Evolutionary conservation across 2,329 filamentous ascomycete species (phyloP).

Genomic region (Phialemonium atrogriseum): DNA sequence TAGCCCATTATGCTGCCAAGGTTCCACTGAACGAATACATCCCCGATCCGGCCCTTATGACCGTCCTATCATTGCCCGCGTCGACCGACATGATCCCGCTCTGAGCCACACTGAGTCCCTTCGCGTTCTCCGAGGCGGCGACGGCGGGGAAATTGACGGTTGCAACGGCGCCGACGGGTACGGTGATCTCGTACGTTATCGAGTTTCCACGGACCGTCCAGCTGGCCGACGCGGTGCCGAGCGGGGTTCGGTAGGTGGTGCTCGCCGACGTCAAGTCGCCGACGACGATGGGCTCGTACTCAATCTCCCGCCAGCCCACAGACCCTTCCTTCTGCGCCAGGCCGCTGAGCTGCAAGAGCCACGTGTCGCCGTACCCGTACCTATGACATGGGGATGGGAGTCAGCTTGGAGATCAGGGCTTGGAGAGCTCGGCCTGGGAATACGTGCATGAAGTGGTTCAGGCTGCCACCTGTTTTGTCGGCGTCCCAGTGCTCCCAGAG

Average conservation of each 20-base stretch:
- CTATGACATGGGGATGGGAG: neutral
- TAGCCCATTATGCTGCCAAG: too few species aligned
- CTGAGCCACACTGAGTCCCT: neutral
- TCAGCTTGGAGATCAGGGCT: neutral
- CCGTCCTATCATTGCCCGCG: neutral
- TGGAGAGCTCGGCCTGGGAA: neutral
- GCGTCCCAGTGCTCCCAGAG: conserved; percentile 11
- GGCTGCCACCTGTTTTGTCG: conserved; percentile 5
- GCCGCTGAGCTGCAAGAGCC: conserved; percentile 7
- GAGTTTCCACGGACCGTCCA: conserved; percentile 4
- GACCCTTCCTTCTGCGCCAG: neutral
- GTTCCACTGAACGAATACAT: conserved; percentile 5
- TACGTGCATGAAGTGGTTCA: conserved; percentile 10
- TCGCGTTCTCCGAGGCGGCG: conserved; percentile 2
- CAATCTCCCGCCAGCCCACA: conserved; percentile 5
- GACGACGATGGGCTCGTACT: conserved; percentile 5
- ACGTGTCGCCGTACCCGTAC: conserved; percentile 4
- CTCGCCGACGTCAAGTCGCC: conserved; percentile 7
- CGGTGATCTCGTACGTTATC: conserved; percentile 4
- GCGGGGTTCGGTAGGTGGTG: conserved; percentile 6
- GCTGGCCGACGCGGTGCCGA: conserved; percentile 2
- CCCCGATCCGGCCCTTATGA: conserved; percentile 4
- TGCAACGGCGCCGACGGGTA: conserved; percentile 4
- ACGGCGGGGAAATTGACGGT: conserved; percentile 2
- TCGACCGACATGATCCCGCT: conserved; percentile 3